These are phyloP conservation scores for Tetrapyrgos nigripes DNA, from an alignment of 1,284 basidiomycete genomes.

Conservation along the genomic window DNA sequence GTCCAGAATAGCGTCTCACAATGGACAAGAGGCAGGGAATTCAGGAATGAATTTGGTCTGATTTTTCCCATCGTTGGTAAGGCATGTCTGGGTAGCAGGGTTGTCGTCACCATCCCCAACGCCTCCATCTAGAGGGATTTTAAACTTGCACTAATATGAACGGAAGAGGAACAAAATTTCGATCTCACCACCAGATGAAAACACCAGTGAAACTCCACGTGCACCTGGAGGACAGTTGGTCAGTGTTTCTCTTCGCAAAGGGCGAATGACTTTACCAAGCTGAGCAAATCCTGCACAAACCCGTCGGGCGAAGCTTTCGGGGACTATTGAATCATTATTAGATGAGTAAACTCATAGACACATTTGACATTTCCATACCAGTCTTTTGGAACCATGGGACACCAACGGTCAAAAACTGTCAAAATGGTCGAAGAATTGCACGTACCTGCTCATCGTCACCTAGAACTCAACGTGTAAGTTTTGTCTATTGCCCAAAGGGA, in stretches of 20 bases:
- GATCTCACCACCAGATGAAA: conserved; percentile 71
- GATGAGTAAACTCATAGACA: not conserved
- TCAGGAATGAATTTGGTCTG: conserved; percentile 59
- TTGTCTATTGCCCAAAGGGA: too few species aligned
- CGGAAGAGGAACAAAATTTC: too few species aligned
- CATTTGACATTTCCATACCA: conserved; percentile 43
- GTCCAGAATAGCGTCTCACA: conserved; percentile 24
- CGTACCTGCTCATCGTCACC: too few species aligned
- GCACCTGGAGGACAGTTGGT: conserved; percentile 41
- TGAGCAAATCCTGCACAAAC: conserved; percentile 71
- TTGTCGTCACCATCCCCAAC: conserved; percentile 65
- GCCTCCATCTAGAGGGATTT: too few species aligned
- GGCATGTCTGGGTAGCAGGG: conserved; percentile 57
- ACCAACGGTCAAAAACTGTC: too few species aligned
- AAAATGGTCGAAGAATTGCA: too few species aligned
- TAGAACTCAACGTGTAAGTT: too few species aligned
- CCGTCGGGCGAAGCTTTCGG: conserved; percentile 62
- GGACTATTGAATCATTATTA: conserved; percentile 47
- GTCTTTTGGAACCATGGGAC: too few species aligned
- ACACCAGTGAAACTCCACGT: conserved; percentile 65
- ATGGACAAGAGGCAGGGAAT: conserved; percentile 61
- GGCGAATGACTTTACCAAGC: conserved; percentile 46
- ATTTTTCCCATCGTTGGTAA: conserved; percentile 65
- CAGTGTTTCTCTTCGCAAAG: conserved; percentile 3
- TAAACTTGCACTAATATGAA: too few species aligned